Percentiles rank a stretch among this genome's conserved stretches.
Conservation (phyloP, 768 basidiomycete species). For the Thelephora aurantiotincta region DNA sequence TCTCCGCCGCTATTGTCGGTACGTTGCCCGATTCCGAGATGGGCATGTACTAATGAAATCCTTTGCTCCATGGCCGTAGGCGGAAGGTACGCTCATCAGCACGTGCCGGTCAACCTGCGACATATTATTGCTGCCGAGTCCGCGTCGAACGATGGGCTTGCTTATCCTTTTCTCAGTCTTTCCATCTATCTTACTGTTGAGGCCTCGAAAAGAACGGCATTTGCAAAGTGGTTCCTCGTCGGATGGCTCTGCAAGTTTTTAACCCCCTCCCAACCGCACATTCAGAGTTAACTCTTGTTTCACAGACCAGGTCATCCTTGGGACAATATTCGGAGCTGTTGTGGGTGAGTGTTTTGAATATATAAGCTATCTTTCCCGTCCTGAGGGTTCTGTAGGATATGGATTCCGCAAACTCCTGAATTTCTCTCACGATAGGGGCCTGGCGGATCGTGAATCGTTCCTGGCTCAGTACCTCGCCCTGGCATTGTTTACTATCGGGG, state of each 20-base stretch:
- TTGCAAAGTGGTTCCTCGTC: slow-evolving; percentile 76
- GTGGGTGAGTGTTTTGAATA: slow-evolving; percentile 18
- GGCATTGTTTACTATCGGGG: slow-evolving; percentile 62
- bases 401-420: slow-evolving; percentile 63
- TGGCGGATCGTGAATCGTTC: slow-evolving; percentile 74
- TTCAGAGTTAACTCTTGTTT: not conserved
- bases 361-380: not conserved
- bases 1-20: slow-evolving; percentile 75
- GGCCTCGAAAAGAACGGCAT: slow-evolving; percentile 39
- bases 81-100: slow-evolving; percentile 51
- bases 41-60: not conserved
- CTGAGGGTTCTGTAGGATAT: slow-evolving; percentile 26
- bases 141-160: slow-evolving; percentile 91
- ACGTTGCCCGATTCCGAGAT: not conserved
- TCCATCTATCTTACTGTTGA: slow-evolving; percentile 80
- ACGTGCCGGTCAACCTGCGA: slow-evolving; percentile 66
- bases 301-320: slow-evolving; percentile 73
- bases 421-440: slow-evolving; percentile 42
- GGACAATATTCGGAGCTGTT: slow-evolving; percentile 51
- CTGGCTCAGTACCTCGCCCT: slow-evolving; percentile 75
- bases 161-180: slow-evolving; percentile 83
- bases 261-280: not conserved
- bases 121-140: slow-evolving; percentile 79
- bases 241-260: slow-evolving; percentile 60
- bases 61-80: slow-evolving; percentile 22